Percentiles rank a stretch among this genome's conserved stretches.
Evolutionary conservation across 129 eudicot genomes (phyloP).

Genomic region (Sambucus nigra): DNA sequence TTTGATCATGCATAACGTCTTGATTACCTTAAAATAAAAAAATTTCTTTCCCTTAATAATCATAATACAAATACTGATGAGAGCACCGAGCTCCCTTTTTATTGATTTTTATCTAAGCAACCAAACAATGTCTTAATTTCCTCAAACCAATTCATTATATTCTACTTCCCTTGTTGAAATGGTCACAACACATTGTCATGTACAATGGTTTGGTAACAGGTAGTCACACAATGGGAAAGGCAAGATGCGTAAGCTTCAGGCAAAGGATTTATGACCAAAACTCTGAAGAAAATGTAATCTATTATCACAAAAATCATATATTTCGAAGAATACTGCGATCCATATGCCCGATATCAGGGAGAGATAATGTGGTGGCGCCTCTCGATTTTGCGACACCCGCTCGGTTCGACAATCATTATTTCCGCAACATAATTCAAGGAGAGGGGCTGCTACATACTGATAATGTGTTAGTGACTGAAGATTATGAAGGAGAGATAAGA

Average conservation of each 20-base stretch:
- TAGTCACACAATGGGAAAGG: slow-evolving; percentile 61
- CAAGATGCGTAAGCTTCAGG: slow-evolving; percentile 42
- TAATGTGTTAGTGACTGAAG: slow-evolving; percentile 37
- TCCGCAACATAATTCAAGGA: slow-evolving; percentile 33
- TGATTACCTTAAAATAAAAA: too few relatives aligned
- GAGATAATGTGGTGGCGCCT: slow-evolving; percentile 34
- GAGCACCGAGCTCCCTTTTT: too few relatives aligned
- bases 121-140: too few relatives aligned
- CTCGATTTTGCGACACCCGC: slow-evolving; percentile 37
- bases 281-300: slow-evolving; percentile 8
- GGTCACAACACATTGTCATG: neutral
- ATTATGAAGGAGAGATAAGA: slow-evolving; percentile 31
- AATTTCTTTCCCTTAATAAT: too few relatives aligned
- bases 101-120: too few relatives aligned
- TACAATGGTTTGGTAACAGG: slow-evolving; percentile 18
- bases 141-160: too few relatives aligned
- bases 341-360: slow-evolving; percentile 44
- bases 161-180: neutral
- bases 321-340: slow-evolving; percentile 22
- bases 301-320: slow-evolving; percentile 13
- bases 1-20: too few relatives aligned
- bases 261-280: slow-evolving; percentile 38
- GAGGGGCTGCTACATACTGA: slow-evolving; percentile 43
- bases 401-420: slow-evolving; percentile 45
- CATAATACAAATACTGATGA: too few relatives aligned